Conservation (phyloP, 306 rosid species). For the Benincasa hispida region DNA sequence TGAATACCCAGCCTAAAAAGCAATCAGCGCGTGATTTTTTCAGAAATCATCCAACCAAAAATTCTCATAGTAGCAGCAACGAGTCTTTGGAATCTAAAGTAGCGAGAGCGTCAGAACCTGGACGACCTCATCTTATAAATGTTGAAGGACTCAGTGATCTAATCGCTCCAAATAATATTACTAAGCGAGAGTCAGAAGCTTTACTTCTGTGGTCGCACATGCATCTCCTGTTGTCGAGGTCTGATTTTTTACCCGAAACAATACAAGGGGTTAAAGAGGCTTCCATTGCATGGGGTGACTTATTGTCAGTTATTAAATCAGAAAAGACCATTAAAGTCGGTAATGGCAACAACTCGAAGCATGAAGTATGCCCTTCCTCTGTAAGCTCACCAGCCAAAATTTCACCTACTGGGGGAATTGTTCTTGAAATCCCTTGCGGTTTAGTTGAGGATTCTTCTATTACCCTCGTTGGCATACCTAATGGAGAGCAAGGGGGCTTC, state of each 20-base stretch:
- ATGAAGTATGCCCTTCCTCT: constrained; percentile 50
- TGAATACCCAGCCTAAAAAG: constrained; percentile 38
- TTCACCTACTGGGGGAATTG: constrained; percentile 20
- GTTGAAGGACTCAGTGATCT: constrained; percentile 53
- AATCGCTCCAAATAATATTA: constrained; percentile 25
- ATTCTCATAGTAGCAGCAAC: constrained; percentile 11
- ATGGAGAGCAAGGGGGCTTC: constrained; percentile 46
- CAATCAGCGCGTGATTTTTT: constrained; percentile 51
- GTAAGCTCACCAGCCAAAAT: constrained; percentile 26
- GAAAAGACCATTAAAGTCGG: constrained; percentile 33
- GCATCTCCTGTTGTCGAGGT: constrained; percentile 49
- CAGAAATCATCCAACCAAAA: constrained; percentile 25
- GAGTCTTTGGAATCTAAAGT: constrained; percentile 16
- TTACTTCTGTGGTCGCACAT: constrained; percentile 62
- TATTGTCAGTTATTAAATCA: constrained; percentile 30
- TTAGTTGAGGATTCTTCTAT: constrained; percentile 72
- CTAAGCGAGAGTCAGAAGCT: constrained; percentile 28
- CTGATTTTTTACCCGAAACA: constrained; percentile 71
- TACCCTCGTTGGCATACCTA: constrained; percentile 71
- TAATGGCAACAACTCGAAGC: constrained; percentile 18
- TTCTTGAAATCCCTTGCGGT: constrained; percentile 80
- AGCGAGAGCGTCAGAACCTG: constrained; percentile 17
- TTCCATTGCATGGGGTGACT: constrained; percentile 65
- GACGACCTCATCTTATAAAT: constrained; percentile 34
- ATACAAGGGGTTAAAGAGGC: constrained; percentile 88